These are phyloP conservation scores for Zasmidium angulare DNA, from an alignment of 2,329 filamentous ascomycete genomes.

Conservation along the genomic window DNA sequence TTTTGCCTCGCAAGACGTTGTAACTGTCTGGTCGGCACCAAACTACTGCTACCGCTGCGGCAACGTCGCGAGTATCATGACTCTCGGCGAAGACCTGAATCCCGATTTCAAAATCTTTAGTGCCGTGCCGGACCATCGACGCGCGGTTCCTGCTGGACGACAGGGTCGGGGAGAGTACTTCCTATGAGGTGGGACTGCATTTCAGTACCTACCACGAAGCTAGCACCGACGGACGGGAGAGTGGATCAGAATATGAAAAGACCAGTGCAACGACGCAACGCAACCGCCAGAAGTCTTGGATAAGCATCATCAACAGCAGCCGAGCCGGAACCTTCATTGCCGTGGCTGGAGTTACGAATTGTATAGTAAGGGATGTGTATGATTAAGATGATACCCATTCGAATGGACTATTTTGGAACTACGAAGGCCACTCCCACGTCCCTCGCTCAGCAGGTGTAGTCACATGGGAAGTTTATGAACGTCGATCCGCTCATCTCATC, in stretches of 20 bases:
- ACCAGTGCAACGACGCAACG: neutral
- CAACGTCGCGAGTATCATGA: constrained; percentile 87
- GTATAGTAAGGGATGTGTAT: constrained; percentile 4
- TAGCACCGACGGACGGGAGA: neutral
- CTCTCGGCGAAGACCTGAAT: constrained; percentile 77
- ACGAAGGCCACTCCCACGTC: neutral
- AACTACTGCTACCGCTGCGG: constrained; percentile 97
- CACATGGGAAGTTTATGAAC: neutral
- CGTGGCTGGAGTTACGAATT: neutral
- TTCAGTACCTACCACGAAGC: neutral
- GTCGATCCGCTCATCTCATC: neutral
- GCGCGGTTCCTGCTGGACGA: constrained; percentile 70
- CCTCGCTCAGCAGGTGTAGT: neutral
- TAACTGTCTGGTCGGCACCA: constrained; percentile 83
- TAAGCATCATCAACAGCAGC: neutral
- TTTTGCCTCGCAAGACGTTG: constrained; percentile 90
- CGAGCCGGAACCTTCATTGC: neutral
- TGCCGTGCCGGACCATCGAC: constrained; percentile 80
- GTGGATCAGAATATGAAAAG: neutral
- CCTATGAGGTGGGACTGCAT: constrained; percentile 38
- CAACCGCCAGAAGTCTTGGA: neutral
- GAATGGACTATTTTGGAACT: constrained; percentile 1
- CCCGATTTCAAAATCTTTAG: constrained; percentile 92
- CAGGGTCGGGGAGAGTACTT: constrained; percentile 53
- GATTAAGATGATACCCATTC: constrained; percentile 5